phyloP scores from a whole-genome alignment of 2,329 filamentous ascomycete species.

The Epicoccum sorghinum region DNA sequence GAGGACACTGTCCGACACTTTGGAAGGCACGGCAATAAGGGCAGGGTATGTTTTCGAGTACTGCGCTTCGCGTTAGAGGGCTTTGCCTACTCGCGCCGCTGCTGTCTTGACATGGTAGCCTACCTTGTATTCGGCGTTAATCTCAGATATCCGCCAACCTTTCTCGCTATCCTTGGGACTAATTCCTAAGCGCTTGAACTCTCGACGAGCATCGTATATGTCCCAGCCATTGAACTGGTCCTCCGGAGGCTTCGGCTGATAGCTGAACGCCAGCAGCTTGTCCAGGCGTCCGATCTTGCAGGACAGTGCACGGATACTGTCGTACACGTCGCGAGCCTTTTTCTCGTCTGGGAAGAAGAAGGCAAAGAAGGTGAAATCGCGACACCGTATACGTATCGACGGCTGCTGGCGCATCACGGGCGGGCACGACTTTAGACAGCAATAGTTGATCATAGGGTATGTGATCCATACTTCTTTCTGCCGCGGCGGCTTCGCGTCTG shows the following conservation, averaged over 20 bases:
- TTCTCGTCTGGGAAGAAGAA: conserved; percentile 82
- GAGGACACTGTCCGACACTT: conserved; percentile 94
- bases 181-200: conserved; percentile 88
- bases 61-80: conserved; percentile 35
- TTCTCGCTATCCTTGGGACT: conserved; percentile 77
- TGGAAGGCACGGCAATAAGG: conserved; percentile 80
- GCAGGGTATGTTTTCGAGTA: conserved; percentile 95
- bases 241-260: conserved; percentile 76
- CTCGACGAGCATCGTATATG: conserved; percentile 81
- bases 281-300: conserved; percentile 84
- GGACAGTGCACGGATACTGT: conserved; percentile 80
- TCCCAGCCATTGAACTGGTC: conserved; percentile 79
- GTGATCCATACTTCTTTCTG: conserved; percentile 87
- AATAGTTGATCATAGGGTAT: conserved; percentile 87
- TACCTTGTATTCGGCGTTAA: conserved; percentile 84
- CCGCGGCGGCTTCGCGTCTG: conserved; percentile 51
- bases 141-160: conserved; percentile 87
- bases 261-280: conserved; percentile 89
- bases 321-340: conserved; percentile 82
- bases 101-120: background rate
- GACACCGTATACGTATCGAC: conserved; percentile 84
- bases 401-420: conserved; percentile 72
- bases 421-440: conserved; percentile 76
- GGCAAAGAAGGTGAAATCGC: conserved; percentile 92
- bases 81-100: background rate